Evolutionary conservation across 768 basidiomycete genomes (phyloP).

Genomic region (Russula ochroleuca): DNA sequence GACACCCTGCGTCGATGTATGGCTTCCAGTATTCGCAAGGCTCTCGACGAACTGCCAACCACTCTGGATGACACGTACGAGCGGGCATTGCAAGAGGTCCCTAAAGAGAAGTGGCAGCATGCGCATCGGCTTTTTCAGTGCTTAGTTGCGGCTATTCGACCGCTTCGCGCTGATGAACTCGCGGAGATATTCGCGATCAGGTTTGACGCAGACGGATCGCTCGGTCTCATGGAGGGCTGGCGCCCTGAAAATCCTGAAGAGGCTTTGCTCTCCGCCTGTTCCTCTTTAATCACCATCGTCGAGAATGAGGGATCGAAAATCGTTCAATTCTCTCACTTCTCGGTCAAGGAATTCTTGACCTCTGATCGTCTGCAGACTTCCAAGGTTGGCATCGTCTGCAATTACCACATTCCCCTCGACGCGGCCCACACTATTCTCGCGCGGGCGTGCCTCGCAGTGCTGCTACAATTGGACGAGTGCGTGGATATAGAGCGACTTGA

Average conservation of each 20-base stretch:
- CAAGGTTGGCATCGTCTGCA: not conserved
- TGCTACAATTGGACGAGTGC: not conserved
- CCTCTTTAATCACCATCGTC: not conserved
- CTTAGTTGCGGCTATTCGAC: not conserved
- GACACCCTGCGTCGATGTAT: not conserved
- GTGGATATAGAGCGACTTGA: not conserved
- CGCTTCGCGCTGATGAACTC: not conserved
- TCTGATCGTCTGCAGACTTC: not conserved
- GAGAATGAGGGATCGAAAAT: not conserved
- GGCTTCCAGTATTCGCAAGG: constrained; percentile 1
- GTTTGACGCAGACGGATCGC: not conserved
- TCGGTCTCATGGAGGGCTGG: not conserved
- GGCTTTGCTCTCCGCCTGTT: not conserved
- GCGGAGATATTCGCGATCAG: constrained; percentile 2
- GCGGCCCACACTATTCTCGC: not conserved
- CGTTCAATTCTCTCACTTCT: constrained; percentile 4
- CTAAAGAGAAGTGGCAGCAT: not conserved
- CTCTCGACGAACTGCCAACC: not conserved
- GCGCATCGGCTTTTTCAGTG: not conserved
- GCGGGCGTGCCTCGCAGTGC: not conserved
- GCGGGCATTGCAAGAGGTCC: not conserved
- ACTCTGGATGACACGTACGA: not conserved
- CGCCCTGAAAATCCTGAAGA: constrained; percentile 5
- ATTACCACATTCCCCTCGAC: not conserved
- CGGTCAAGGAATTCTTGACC: not conserved